phyloP scores from a whole-genome alignment of 768 basidiomycete genomes.

The Russula sp. region DNA sequence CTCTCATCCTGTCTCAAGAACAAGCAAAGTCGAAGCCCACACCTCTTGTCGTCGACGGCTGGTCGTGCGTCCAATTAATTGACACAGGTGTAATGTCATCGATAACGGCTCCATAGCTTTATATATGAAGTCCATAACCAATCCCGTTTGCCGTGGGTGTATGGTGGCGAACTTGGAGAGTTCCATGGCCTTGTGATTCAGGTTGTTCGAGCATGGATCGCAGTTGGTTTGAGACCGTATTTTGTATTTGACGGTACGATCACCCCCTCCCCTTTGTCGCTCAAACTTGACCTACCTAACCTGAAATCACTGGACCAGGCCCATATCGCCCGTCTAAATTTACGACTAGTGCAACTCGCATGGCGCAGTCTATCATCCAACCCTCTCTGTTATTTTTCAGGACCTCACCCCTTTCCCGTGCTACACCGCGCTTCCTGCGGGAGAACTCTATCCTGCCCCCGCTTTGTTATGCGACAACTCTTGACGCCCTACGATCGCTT shows the following conservation, averaged over 20 bases:
- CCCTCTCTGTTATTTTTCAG: slow-evolving; percentile 75
- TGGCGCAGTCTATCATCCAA: slow-evolving; percentile 56
- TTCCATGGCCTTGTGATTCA: slow-evolving; percentile 49
- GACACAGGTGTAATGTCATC: slow-evolving; percentile 15
- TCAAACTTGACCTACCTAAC: not conserved
- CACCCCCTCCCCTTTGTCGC: not conserved
- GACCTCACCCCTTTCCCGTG: slow-evolving; percentile 64
- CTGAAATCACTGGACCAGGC: slow-evolving; percentile 43
- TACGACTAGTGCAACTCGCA: slow-evolving; percentile 58
- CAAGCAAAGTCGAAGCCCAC: slow-evolving; percentile 14
- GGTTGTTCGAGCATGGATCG: slow-evolving; percentile 65
- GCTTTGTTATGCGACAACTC: slow-evolving; percentile 54
- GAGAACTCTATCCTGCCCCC: slow-evolving; percentile 78
- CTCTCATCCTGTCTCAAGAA: slow-evolving; percentile 35
- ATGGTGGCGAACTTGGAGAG: slow-evolving; percentile 73
- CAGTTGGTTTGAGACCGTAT: slow-evolving; percentile 58
- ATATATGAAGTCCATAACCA: slow-evolving; percentile 64
- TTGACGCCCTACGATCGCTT: slow-evolving; percentile 50
- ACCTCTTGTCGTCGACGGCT: slow-evolving; percentile 73
- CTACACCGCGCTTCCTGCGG: slow-evolving; percentile 61
- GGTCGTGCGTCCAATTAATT: slow-evolving; percentile 64
- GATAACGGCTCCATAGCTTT: slow-evolving; percentile 48
- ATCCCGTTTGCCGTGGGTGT: slow-evolving; percentile 74
- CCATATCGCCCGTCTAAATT: slow-evolving; percentile 72
- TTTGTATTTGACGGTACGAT: slow-evolving; percentile 83